Evolutionary conservation across 2,329 filamentous ascomycete species (phyloP), one percentile per base, ranked within the genome.

Genomic region (Sporothrix pallida): DNA sequence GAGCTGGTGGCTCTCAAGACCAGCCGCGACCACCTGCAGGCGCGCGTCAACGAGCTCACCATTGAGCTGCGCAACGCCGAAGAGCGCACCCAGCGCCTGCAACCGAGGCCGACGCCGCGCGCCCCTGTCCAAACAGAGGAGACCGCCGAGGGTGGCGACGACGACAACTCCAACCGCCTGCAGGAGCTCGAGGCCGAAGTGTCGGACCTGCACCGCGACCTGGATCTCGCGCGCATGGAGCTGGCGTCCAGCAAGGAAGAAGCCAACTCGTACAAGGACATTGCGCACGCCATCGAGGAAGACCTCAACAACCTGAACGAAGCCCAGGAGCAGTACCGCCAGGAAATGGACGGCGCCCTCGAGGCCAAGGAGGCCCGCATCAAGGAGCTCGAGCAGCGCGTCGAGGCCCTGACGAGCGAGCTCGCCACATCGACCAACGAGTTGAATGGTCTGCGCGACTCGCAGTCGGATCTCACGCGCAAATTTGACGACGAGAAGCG

Each of bases 11-110:
- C 91, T 37, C 90, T 91, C 31, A 97, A 97, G 85, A 97, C 95
- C 0, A 93, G 90, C 65, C 90, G 92, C 67, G 95, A 98, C 80
- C 93, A 98, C 80, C 86, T 99, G 1, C 95, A 98, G 81, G 89
- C 91, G 48, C 89, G 95, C 73, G 93, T 97, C 2, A 93, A 97
- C 77, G 95, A 98, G 83, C 84, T 99, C 72, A 92, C 91, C 37
- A 92, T 97, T 73, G 94, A 98, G 80, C 86, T 98, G 37, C 92
- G 92, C 77, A 94, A 92, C 79, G 94, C 95, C 0, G 94, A 98
- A 81, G 96, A 98, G 81, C 92, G 94, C 70, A 87, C 93, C 6
- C 91, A 93, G 77, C 89, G 94, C 44, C 85, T 98, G 72, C 93
- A 96, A 77, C 92, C 93, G n/a, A 89, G 92, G 73, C 91, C 92